Conservation (phyloP, 148 eudicot species). For the Bassia scoparia region DNA sequence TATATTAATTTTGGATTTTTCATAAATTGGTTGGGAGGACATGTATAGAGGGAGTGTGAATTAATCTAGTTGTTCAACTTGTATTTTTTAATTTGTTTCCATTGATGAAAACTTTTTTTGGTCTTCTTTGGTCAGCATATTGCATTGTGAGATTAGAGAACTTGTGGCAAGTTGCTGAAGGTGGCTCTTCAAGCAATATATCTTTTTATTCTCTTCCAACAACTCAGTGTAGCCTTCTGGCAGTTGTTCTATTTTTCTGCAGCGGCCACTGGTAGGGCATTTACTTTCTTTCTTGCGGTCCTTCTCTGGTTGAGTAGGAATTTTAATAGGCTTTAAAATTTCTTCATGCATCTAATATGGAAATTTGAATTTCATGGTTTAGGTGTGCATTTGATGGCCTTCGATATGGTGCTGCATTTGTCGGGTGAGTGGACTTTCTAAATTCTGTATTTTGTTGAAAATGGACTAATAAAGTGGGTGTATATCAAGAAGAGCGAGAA, state of each 20-base stretch:
- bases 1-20: not conserved
- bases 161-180: constrained; percentile 39
- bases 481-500: not conserved
- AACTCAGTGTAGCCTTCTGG: constrained; percentile 86
- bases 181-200: constrained; percentile 29
- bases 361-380: not conserved
- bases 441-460: constrained; percentile 3
- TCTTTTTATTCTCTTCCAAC: constrained; percentile 52
- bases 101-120: not conserved
- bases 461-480: not conserved
- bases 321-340: constrained; percentile 1
- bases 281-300: not conserved
- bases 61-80: not conserved
- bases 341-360: not conserved
- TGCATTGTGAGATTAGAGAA: constrained; percentile 57
- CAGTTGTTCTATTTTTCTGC: constrained; percentile 76
- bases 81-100: not conserved
- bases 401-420: constrained; percentile 89
- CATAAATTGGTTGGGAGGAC: not conserved
- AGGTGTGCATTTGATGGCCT: constrained; percentile 99
- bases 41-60: not conserved
- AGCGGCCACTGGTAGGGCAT: constrained; percentile 85
- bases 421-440: constrained; percentile 56
- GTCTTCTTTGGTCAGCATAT: constrained; percentile 50
- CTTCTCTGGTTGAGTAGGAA: not conserved